Conservation (phyloP, 73 alveolate genomes). For the Uronychia setigera region DNA sequence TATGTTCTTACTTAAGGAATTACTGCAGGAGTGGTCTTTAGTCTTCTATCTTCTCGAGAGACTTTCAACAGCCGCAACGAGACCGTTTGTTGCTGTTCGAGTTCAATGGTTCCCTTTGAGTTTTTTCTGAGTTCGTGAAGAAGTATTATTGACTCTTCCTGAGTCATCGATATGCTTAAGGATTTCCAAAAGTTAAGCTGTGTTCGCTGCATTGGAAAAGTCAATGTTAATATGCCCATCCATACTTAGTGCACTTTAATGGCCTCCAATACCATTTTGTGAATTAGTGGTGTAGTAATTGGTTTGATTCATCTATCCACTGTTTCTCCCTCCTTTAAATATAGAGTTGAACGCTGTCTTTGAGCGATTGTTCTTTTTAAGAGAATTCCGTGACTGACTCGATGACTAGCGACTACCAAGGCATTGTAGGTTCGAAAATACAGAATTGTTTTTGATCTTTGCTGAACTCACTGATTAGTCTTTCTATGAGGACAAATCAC, state of each 20-base stretch:
- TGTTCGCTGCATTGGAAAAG: background rate
- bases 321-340: background rate
- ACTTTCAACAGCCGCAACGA: background rate
- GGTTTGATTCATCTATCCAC: background rate
- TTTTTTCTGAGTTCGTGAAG: background rate
- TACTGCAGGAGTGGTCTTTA: background rate
- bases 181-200: background rate
- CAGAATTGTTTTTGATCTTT: background rate
- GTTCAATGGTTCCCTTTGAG: background rate
- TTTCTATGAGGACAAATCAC: background rate
- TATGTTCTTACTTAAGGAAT: background rate
- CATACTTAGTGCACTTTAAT: background rate
- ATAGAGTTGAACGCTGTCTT: background rate
- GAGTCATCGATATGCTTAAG: background rate
- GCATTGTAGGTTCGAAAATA: background rate
- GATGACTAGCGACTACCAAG: background rate
- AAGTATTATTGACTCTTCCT: background rate
- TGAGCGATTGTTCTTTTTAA: background rate
- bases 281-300: background rate
- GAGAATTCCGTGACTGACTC: background rate
- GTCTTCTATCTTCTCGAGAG: background rate
- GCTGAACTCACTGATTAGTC: background rate
- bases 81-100: background rate
- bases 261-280: background rate
- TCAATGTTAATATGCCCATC: background rate